These are phyloP conservation scores for Chalciporus sp. DNA, from an alignment of 1,284 basidiomycete genomes.

Conservation along the genomic window DNA sequence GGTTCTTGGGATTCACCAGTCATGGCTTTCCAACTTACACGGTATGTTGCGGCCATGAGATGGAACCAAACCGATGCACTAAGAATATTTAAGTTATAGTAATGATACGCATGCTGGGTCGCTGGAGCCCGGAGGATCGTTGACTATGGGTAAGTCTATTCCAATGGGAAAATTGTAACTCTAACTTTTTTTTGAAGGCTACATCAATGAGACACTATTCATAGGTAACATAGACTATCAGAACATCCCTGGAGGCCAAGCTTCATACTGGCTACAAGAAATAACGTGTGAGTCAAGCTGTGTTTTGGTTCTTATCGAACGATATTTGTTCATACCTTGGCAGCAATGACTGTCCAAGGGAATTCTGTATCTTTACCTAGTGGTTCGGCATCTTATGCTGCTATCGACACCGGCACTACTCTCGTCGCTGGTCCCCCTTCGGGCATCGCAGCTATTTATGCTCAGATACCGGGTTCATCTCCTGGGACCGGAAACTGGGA, in stretches of 20 bases:
- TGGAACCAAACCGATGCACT: neutral
- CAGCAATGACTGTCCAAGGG: conserved; percentile 48
- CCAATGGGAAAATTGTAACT: neutral
- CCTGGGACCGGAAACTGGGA: conserved; percentile 39
- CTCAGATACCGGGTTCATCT: conserved; percentile 42
- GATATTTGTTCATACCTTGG: neutral
- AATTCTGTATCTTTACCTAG: conserved; percentile 36
- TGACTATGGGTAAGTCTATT: conserved; percentile 53
- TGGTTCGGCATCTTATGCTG: conserved; percentile 40
- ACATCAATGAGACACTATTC: conserved; percentile 45
- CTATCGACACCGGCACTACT: conserved; percentile 59
- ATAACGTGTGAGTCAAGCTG: conserved; percentile 28
- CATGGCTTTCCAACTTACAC: conserved; percentile 47
- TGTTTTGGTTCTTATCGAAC: neutral
- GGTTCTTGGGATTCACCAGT: conserved; percentile 39
- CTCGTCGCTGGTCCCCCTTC: conserved; percentile 49
- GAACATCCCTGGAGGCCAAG: conserved; percentile 34
- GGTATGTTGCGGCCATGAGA: conserved; percentile 17
- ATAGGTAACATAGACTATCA: conserved; percentile 48
- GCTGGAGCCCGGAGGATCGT: conserved; percentile 49
- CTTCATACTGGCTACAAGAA: conserved; percentile 44
- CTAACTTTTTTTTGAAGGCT: conserved; percentile 19
- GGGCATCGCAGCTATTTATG: conserved; percentile 46
- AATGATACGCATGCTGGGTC: conserved; percentile 34
- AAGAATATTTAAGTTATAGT: conserved; percentile 26